Evolutionary conservation across 2,329 filamentous ascomycete species (phyloP), one percentile per base, ranked within the genome.

Genomic region (Alternaria conjuncta): DNA sequence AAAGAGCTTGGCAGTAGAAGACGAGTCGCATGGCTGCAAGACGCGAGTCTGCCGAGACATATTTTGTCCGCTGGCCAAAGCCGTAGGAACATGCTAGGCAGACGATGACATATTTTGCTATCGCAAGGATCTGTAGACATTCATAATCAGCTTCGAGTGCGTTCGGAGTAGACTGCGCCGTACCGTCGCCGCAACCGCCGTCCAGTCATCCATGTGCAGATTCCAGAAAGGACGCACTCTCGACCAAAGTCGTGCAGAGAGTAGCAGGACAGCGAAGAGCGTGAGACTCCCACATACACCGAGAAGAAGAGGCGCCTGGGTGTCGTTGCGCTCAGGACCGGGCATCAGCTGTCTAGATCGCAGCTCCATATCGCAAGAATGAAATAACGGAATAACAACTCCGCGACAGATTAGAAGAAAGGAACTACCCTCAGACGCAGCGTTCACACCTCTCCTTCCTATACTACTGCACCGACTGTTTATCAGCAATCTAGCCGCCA

Each of bases 1-100:
- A 76, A 44, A 75, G 28, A 5, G 72, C 58, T 64, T 76, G 74
- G 43, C 60, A 61, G 23, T 70, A 64, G 65, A 76, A 76, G 64
- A 74, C 55, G 28, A 74, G 67, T 51, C 62, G 63, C 25, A 74
- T 63, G 49, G 71, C 64, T 11, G 49, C 30, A 5, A 56, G 44
- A 21, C 71, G 71, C 12, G 55, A 36, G 8, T 57, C n/a, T 44
- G 67, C 60, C 18, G 66, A 30, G 15, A 76, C 71, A 53, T 74
- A 73, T 47, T 46, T 55, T 7, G 67, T 51, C 36, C 51, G 71
- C n/a, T 65, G 68, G n/a, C 74, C 73, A 15, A 74, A 68, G 43
- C 74, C 74, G 56, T 71, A 32, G 43, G 63, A 21, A 26, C 70
- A 69, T n/a, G 69, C 60, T 32, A 61, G 41, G 41, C 64, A 56